Evolutionary conservation across 2,329 filamentous ascomycete species (phyloP).

Genomic region (Aspergillus udagawae): DNA sequence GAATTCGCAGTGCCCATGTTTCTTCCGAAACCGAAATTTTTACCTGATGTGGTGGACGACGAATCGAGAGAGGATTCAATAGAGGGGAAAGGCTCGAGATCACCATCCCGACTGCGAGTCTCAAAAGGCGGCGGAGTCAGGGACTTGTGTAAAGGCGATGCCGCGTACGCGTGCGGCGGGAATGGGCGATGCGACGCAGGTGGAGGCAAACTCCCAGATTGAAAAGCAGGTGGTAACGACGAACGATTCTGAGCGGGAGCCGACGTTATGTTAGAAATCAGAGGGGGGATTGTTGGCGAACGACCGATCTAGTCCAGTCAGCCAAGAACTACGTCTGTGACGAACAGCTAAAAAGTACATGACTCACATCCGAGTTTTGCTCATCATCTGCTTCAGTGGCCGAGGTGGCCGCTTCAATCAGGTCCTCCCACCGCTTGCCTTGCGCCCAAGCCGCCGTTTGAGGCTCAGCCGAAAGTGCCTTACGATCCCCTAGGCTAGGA

Average conservation of each 20-base stretch:
- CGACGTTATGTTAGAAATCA: constrained; percentile 37
- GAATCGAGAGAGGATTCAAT: constrained; percentile 73
- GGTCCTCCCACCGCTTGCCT: constrained; percentile 91
- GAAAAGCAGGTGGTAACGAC: constrained; percentile 59
- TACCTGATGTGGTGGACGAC: constrained; percentile 48
- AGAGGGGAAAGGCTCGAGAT: constrained; percentile 78
- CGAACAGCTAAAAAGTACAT: neutral
- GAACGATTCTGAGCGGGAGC: constrained; percentile 50
- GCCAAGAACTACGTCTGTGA: constrained; percentile 38
- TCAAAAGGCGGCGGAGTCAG: constrained; percentile 76
- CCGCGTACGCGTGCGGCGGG: constrained; percentile 61
- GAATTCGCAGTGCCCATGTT: constrained; percentile 62
- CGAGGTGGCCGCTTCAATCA: constrained; percentile 90
- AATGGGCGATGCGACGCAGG: constrained; percentile 44
- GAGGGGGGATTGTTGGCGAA: constrained; percentile 38
- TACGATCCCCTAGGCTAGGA: constrained; percentile 69
- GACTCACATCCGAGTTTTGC: constrained; percentile 71
- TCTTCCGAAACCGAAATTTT: constrained; percentile 65
- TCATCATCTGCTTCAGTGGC: constrained; percentile 89
- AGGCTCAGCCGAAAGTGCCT: constrained; percentile 83
- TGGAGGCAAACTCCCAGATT: constrained; percentile 45
- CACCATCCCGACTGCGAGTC: constrained; percentile 49
- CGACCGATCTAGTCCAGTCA: constrained; percentile 38
- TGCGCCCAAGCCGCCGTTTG: constrained; percentile 65
- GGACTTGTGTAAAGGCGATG: constrained; percentile 84